These are phyloP conservation scores for Kuraishia piskuri DNA, from an alignment of 805 yeast species.

Conservation along the genomic window DNA sequence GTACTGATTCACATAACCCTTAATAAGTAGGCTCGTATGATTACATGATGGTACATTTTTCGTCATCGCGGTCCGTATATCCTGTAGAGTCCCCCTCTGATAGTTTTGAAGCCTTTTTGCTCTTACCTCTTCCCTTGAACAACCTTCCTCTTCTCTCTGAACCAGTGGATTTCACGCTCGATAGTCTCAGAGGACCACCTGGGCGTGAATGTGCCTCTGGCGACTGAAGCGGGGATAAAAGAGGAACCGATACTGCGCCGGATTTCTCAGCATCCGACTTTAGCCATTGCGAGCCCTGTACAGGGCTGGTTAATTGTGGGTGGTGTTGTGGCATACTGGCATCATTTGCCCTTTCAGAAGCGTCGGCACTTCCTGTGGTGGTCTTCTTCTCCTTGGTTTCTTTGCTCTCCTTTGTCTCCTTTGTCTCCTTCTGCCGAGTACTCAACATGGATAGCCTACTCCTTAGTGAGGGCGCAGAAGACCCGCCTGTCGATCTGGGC, in stretches of 20 bases:
- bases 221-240: background rate
- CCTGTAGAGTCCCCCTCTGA: background rate
- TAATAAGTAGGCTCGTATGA: background rate
- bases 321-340: background rate
- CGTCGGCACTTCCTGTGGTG: too few relatives aligned
- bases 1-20: background rate
- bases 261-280: background rate
- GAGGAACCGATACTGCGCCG: background rate
- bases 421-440: background rate
- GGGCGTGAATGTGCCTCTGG: background rate
- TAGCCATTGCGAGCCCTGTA: background rate
- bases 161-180: background rate
- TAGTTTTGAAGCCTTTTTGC: background rate
- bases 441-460: background rate
- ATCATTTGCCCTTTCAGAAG: background rate
- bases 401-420: background rate
- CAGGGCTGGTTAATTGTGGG: background rate
- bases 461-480: background rate
- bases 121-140: background rate
- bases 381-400: too few relatives aligned
- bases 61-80: background rate
- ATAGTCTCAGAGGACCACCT: background rate
- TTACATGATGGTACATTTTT: background rate
- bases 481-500: background rate
- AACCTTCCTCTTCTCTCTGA: background rate